Evolutionary conservation across 257 asterid genomes (phyloP).

Genomic region (Jacaranda mimosifolia): DNA sequence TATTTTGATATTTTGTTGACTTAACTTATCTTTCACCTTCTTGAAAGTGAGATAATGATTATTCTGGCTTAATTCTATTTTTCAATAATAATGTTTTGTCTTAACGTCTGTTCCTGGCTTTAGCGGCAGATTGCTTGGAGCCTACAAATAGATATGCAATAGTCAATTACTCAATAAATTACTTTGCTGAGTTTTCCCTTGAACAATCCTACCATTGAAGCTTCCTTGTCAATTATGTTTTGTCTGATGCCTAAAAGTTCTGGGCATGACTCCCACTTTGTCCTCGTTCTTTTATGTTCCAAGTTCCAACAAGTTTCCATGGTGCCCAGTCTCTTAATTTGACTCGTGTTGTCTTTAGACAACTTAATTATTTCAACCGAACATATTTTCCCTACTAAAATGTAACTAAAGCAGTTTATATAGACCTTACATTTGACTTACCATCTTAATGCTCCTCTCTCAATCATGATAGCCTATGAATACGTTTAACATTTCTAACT

Average conservation of each 20-base stretch:
- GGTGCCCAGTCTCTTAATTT: neutral
- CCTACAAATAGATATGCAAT: constrained; percentile 4
- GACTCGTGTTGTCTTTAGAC: neutral
- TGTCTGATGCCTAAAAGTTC: neutral
- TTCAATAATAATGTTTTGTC: neutral
- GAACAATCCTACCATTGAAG: neutral
- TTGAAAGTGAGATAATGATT: constrained; percentile 19
- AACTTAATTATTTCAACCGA: neutral
- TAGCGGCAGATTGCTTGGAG: neutral
- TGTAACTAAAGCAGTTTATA: neutral
- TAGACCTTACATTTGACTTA: neutral
- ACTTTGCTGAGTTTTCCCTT: neutral
- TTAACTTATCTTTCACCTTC: neutral
- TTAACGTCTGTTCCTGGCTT: constrained; percentile 19
- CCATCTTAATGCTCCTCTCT: neutral
- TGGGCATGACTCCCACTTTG: neutral
- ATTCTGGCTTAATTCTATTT: constrained; percentile 22
- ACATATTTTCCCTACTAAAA: neutral
- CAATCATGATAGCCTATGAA: neutral
- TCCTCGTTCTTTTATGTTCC: neutral
- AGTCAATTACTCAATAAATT: constrained; percentile 11
- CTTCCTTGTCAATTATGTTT: neutral
- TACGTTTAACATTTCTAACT: neutral
- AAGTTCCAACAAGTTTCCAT: neutral
- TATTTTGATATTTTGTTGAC: too few relatives aligned